Evolutionary conservation across 257 asterid genomes (phyloP).

Genomic region (Apocynum venetum): DNA sequence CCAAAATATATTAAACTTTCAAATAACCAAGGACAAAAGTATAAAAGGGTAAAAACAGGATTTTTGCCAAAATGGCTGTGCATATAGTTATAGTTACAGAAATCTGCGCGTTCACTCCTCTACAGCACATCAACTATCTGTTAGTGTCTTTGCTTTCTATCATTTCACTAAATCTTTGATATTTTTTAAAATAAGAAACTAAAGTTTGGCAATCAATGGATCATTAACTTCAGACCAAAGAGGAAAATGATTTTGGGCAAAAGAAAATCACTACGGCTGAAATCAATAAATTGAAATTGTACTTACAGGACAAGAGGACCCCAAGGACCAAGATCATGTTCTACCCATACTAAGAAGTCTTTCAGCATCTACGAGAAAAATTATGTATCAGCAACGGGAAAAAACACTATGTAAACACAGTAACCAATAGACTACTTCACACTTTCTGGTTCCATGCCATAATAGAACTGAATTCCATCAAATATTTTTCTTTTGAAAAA

Average conservation of each 20-base stretch:
- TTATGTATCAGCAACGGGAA: not conserved
- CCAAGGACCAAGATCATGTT: conserved; percentile 98
- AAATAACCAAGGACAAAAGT: not conserved
- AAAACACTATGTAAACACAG: not conserved
- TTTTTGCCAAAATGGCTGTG: not conserved
- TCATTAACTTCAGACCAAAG: not conserved
- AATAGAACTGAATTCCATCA: not conserved
- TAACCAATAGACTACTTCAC: not conserved
- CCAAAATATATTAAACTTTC: not conserved
- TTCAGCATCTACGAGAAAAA: conserved; percentile 61
- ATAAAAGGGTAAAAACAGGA: not conserved
- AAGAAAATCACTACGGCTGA: not conserved
- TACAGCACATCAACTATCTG: not conserved
- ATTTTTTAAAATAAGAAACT: not conserved
- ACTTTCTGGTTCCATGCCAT: not conserved
- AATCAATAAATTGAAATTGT: conserved; percentile 11
- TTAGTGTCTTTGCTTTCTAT: not conserved
- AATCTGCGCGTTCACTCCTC: conserved; percentile 1
- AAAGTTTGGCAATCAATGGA: not conserved
- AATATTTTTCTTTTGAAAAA: not conserved
- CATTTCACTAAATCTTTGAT: not conserved
- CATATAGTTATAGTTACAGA: not conserved
- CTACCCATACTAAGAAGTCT: conserved; percentile 85
- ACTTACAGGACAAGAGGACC: conserved; percentile 98
- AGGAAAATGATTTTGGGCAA: not conserved